Evolutionary conservation across 2,329 filamentous ascomycete species (phyloP), one percentile per base, ranked within the genome.

Genomic region (Aureobasidium subglaciale): DNA sequence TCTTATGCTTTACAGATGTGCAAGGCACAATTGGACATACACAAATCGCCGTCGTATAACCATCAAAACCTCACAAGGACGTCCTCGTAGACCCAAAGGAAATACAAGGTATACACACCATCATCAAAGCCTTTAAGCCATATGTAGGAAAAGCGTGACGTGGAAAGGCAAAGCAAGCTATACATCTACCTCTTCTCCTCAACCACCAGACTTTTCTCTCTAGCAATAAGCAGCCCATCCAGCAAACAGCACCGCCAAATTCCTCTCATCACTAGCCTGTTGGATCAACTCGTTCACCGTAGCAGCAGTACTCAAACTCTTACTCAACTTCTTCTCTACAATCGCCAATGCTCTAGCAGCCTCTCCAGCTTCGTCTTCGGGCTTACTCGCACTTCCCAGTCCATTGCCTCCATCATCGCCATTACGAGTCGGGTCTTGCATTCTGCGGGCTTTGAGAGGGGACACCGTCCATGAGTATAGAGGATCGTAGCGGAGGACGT

Each of bases 231-330:
- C 22, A 34, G 38, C 49, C 56, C 34, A 45, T 15, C 68, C 68
- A 38, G 57, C 59, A 74, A 92, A 99, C 63, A 99, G 73, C 38
- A 96, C 85, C 2, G 93, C 92, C 65, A 99, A 70, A 67, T 99
- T 96, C 62, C 82, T 82, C 74, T 96, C 91, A 70, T 99, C 93
- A 1, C 87, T 92, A 7, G 93, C 92, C 73, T 95, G 88, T 68
- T 96, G 93, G 61, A 99, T 99, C 60, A 99, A 73, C 67, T 99
- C 93, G 66, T 96, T 97, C 54, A 99, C 93, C 13, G 90, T 96
- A 3, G 93, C 95, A 55, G 87, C 88, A 16, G 96, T 92, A 68
- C 92, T 99, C 67, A 99, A 71, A 2, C 88, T 91, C 77, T 96
- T 96, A 60, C 87, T 88, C 62, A 99, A 72, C 75, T 99, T 99